Evolutionary conservation across 257 asterid genomes (phyloP).

Genomic region (Ligustrum vulgare): DNA sequence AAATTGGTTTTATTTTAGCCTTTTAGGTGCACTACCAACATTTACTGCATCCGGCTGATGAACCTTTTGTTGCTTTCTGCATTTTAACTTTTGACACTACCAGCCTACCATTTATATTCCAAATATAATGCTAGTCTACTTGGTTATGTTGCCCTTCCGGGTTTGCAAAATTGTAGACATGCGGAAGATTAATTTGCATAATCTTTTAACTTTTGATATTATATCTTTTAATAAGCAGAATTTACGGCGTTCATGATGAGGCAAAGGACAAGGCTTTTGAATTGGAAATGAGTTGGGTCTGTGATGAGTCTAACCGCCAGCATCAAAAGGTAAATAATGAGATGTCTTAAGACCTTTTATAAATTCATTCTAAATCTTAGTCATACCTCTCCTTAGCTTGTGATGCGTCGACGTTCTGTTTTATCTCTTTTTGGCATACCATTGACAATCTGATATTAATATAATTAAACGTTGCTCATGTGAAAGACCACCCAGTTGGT

Average conservation of each 20-base stretch:
- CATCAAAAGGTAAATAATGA: constrained; percentile 75
- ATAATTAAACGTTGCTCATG: not conserved
- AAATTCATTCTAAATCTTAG: not conserved
- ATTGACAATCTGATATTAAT: not conserved
- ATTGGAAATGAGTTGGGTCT: constrained; percentile 95
- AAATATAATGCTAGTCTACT: not conserved
- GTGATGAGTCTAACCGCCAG: constrained; percentile 94
- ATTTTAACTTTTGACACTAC: not conserved
- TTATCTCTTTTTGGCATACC: not conserved
- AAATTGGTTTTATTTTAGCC: not conserved
- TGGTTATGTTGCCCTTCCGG: not conserved
- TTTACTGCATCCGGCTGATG: not conserved
- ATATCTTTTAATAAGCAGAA: constrained; percentile 44
- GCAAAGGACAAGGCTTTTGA: constrained; percentile 99
- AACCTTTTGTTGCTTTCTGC: not conserved
- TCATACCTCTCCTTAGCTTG: not conserved
- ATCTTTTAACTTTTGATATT: constrained; percentile 8
- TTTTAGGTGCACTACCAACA: not conserved
- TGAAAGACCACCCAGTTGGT: not conserved
- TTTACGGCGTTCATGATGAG: constrained; percentile 92
- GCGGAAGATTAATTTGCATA: not conserved
- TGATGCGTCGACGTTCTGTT: not conserved
- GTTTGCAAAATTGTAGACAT: not conserved
- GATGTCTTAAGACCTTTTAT: not conserved
- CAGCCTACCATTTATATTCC: not conserved